Base-by-base conservation (phyloP, 257 asterid genomes). In the Solanum neorickii region DNA sequence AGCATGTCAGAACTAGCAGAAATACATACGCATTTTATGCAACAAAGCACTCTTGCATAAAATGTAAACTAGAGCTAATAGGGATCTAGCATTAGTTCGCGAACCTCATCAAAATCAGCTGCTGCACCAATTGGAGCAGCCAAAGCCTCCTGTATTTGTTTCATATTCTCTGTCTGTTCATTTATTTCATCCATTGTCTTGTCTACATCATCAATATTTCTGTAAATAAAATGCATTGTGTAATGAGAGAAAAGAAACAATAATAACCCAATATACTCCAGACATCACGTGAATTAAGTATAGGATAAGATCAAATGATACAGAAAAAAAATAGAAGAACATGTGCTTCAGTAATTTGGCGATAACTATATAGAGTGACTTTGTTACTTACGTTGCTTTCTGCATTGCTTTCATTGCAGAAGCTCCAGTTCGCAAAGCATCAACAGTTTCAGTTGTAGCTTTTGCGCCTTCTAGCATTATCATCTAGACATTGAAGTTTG, bases 361-460 rank as follows among this genome's bases (percentile, higher is more conserved):
- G 59, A 44, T 52, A 31, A 29, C 20, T 60, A 83, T 29, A 59
- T 41, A 73, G 25, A 73, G 49, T 3, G 35, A 82, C 85, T 62
- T 23, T 29, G 86, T 69, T 76, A 87, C 93, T 80, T 85, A 92
- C 94, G 91, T 91, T 73, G 93, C 93, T 87, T 91, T 92, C 87
- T 91, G 93, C 93, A 92, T 92, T 66, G 93, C 91, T 90, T 92
- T 92, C 93, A 92, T 92, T 68, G 93, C 91, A 20, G 92, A 68
- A 78, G 93, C 93, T n/a, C 94, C 94, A 82, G 92, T 89, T 86
- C 93, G 90, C 87, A 91, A 85, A 70, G 94, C 93, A 84, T 91
- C 93, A 75, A 92, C 94, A 62, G 93, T 92, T 89, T 92, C 94
- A 20, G 94, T 92, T 33, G 94, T 92, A 86, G 94, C 94, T 88